Conservation (phyloP, 2,329 filamentous ascomycete species). For the Microdochium paspali region DNA sequence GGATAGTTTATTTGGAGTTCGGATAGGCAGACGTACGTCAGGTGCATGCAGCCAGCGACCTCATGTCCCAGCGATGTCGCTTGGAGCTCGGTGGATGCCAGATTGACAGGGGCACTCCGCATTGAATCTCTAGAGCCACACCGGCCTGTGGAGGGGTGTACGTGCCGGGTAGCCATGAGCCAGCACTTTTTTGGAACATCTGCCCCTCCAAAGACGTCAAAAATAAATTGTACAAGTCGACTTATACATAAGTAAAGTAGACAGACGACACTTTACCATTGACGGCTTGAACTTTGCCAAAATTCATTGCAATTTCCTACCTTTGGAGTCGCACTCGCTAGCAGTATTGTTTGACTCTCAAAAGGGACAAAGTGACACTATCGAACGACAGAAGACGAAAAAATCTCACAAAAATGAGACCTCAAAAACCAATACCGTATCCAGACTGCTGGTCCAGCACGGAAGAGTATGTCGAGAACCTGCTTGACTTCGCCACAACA, state of each 20-base stretch:
- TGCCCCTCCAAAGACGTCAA: background rate
- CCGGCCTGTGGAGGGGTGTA: background rate
- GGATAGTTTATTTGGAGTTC: no score
- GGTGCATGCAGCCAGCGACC: no score
- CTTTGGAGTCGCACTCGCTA: no score
- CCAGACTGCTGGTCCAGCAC: slow-evolving; percentile 57
- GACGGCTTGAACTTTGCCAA: no score
- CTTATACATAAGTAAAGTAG: background rate
- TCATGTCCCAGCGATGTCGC: no score
- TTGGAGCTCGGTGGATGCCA: no score
- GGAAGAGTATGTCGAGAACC: slow-evolving; percentile 69
- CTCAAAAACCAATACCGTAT: slow-evolving; percentile 54
- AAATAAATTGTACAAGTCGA: background rate
- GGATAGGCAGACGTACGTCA: no score
- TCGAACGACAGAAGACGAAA: background rate
- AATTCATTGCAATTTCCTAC: no score
- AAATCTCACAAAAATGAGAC: slow-evolving; percentile 24
- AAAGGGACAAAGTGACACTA: no score
- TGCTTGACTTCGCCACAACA: slow-evolving; percentile 67
- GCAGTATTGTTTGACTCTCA: no score
- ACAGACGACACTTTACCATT: no score
- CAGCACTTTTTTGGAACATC: background rate
- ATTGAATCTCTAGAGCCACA: background rate
- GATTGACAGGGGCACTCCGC: background rate
- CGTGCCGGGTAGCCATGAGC: background rate